phyloP scores from a whole-genome alignment of 75 land plant genomes.

The Pinus albicaulis region DNA sequence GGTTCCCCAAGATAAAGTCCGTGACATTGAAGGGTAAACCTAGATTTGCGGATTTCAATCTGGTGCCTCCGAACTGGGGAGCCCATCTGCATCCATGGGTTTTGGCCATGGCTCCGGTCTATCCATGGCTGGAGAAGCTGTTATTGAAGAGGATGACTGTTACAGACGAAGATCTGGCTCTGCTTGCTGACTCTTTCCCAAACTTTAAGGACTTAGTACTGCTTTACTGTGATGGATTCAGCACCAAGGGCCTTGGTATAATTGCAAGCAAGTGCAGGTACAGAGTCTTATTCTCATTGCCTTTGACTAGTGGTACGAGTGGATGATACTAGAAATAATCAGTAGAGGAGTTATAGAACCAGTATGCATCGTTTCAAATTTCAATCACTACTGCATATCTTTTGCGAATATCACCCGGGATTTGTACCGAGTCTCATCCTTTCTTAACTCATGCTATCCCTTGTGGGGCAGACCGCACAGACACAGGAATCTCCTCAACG shows the following conservation, averaged over 20 bases:
- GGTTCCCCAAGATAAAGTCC: slow-evolving; percentile 46
- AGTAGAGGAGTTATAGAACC: too few relatives aligned
- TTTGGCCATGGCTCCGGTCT: slow-evolving; percentile 32
- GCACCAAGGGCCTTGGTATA: slow-evolving; percentile 65
- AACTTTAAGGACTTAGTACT: slow-evolving; percentile 49
- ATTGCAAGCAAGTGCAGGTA: slow-evolving; percentile 71
- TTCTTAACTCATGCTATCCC: too few relatives aligned
- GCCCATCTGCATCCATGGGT: slow-evolving; percentile 74
- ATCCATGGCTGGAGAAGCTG: slow-evolving; percentile 66
- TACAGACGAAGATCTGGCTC: slow-evolving; percentile 47
- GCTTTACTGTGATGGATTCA: slow-evolving; percentile 82
- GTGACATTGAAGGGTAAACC: slow-evolving; percentile 74
- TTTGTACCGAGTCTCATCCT: too few relatives aligned
- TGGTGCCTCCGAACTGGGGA: slow-evolving; percentile 80
- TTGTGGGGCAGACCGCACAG: too few relatives aligned
- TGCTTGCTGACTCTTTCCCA: slow-evolving; percentile 45
- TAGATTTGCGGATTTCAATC: slow-evolving; percentile 75
- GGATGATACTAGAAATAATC: too few relatives aligned
- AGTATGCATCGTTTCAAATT: too few relatives aligned
- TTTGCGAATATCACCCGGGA: too few relatives aligned
- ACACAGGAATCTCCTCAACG: too few relatives aligned
- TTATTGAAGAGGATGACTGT: slow-evolving; percentile 74
- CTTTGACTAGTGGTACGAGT: too few relatives aligned
- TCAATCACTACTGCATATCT: too few relatives aligned
- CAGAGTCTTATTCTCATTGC: background rate